Evolutionary conservation across 352 stramenopile genomes (phyloP), one percentile per base, ranked within the genome.

Genomic region (Pythium aristosporum): DNA sequence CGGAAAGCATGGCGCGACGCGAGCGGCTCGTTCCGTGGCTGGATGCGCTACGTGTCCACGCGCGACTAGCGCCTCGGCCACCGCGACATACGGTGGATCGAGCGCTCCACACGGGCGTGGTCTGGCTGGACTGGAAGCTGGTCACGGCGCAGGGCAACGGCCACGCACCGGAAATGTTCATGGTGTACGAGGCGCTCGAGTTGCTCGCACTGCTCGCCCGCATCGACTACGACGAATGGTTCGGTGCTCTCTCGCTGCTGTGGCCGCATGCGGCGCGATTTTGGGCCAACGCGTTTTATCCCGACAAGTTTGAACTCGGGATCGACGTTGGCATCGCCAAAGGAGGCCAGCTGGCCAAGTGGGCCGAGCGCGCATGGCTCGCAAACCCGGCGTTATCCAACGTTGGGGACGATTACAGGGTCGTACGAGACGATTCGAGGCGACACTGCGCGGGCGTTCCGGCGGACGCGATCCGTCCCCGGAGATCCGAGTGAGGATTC

Each of bases 201-300:
- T 23, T 56, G 49, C 49, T 56, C 49, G 49, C 49, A 28, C 49
- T 56, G 25, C 48, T 54, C 20, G 48, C 48, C 11, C 5, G 28
- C 48, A 13, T 41, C 48, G 48, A 54, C 25, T 54, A 54, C 48
- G 25, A 37, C 30, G 48, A 23, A 25, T 54, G 48, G 48, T 2
- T 52, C 13, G 10, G 46, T 23, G 46, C 12, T 15, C 8, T 52
- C 21, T 11, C 20, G 23, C 10, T 15, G 7, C 9, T 36, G 23
- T 52, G 46, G 46, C 46, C 46, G 5, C 8, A 18, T 18, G 20
- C 46, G 3, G 12, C 46, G 23, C 10, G 20, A 20, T 32, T 30
- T 23, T 52, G 46, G 46, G 11, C 7, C 21, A 23, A 30, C 20
- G 21, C 5, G 23, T 18, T 52, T 9, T 52, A 36, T 12, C 46